Percentiles rank a stretch among this genome's conserved stretches.
These are phyloP conservation scores for Adansonia madagascariensis DNA, from an alignment of 441 rosid genomes.

Conservation along the genomic window DNA sequence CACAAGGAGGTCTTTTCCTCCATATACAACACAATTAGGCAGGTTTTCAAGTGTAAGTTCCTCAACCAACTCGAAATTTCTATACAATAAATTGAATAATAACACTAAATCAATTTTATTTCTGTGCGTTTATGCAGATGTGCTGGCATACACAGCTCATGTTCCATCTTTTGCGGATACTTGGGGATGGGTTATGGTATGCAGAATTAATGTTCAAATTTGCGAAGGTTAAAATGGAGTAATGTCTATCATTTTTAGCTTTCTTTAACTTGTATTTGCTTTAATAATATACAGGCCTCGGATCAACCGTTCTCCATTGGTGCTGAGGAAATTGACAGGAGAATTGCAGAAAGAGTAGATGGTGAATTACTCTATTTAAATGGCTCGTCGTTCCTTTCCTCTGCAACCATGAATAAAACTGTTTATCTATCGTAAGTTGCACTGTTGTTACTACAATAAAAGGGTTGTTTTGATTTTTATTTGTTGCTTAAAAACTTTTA, in stretches of 20 bases:
- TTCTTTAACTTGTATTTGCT: not conserved
- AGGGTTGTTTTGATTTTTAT: not conserved
- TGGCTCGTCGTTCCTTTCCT: slow-evolving; percentile 75
- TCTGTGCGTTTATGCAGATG: slow-evolving; percentile 53
- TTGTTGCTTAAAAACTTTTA: not conserved
- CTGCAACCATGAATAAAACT: slow-evolving; percentile 79
- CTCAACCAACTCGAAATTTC: not conserved
- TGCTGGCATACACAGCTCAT: slow-evolving; percentile 84
- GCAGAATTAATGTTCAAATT: slow-evolving; percentile 4
- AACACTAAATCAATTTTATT: not conserved
- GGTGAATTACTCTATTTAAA: slow-evolving; percentile 72
- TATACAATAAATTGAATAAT: not conserved
- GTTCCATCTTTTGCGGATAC: slow-evolving; percentile 96
- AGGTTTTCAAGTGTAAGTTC: slow-evolving; percentile 84
- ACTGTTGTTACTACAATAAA: not conserved
- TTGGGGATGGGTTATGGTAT: slow-evolving; percentile 98
- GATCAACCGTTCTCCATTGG: slow-evolving; percentile 64
- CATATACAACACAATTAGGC: slow-evolving; percentile 85
- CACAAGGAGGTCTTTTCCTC: slow-evolving; percentile 92
- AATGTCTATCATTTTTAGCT: not conserved
- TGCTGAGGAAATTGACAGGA: slow-evolving; percentile 66
- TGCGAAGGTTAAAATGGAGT: not conserved
- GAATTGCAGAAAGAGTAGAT: slow-evolving; percentile 63
- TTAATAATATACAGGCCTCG: slow-evolving; percentile 57
- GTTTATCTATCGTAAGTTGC: slow-evolving; percentile 65